A percentile compares a stretch with the other conserved stretches of the same genome.
phyloP scores from a whole-genome alignment of 768 basidiomycete species.

The Exidia glandulosa region DNA sequence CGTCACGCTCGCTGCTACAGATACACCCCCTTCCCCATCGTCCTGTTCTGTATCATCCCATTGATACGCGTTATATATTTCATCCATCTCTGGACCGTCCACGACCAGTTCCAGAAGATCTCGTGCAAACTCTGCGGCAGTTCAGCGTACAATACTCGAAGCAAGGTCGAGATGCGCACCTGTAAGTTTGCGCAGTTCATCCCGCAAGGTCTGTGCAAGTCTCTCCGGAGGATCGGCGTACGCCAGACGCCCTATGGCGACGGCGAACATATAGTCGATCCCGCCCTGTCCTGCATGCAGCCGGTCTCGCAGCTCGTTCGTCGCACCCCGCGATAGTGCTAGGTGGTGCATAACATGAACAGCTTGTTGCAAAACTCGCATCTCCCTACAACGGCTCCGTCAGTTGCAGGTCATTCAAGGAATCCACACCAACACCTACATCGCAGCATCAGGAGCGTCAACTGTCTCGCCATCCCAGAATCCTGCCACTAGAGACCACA shows the following conservation, averaged over 20 bases:
- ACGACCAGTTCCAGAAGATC: slow-evolving; percentile 57
- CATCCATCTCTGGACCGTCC: slow-evolving; percentile 60
- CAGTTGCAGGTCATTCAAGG: neutral
- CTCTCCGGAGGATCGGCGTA: slow-evolving; percentile 58
- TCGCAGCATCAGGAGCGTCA: slow-evolving; percentile 26
- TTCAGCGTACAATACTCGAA: slow-evolving; percentile 3
- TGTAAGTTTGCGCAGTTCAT: slow-evolving; percentile 33
- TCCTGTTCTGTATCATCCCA: slow-evolving; percentile 30
- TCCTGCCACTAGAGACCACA: slow-evolving; percentile 39
- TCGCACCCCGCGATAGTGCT: slow-evolving; percentile 37
- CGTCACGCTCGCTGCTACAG: neutral
- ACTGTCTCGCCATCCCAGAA: slow-evolving; percentile 58
- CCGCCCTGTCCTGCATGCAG: slow-evolving; percentile 44
- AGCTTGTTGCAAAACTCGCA: slow-evolving; percentile 40
- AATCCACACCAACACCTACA: slow-evolving; percentile 1
- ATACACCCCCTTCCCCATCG: slow-evolving; percentile 21
- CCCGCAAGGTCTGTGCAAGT: slow-evolving; percentile 30
- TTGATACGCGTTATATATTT: slow-evolving; percentile 48
- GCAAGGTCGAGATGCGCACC: slow-evolving; percentile 26
- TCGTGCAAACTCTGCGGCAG: slow-evolving; percentile 39
- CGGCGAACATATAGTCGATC: slow-evolving; percentile 57
- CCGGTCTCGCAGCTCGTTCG: slow-evolving; percentile 44
- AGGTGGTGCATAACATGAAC: slow-evolving; percentile 54
- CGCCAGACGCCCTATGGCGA: slow-evolving; percentile 66
- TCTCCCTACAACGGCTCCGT: slow-evolving; percentile 28